Base-by-base conservation (phyloP, 2,329 filamentous ascomycete genomes). In the Lachnellula subtilissima region DNA sequence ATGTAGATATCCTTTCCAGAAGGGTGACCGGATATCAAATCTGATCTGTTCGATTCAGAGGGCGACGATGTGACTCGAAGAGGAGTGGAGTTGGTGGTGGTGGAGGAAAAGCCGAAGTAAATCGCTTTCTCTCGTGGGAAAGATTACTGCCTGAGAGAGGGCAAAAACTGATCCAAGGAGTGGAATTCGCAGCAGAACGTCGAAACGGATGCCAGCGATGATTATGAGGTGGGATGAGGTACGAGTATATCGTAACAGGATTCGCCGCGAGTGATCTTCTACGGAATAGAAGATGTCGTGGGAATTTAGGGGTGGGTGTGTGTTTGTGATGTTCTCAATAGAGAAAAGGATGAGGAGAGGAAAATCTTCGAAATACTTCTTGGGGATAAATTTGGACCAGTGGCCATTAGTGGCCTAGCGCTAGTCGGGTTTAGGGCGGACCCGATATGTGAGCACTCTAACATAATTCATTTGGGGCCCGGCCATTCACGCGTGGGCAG, bases 41-140 rank as follows among this genome's bases (percentile, higher is more conserved):
- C 57, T 52, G 58, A 62, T 60, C 59, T 50, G 40, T 54, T 53
- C 58, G 54, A 54, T 49, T 52, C 45, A 58, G 53, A 55, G 46
- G 59, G 53, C 49, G 54, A 48, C 48, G 55, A 57, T 15, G 35
- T 15, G 52, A 42, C 54, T 50, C 35, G 50, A 45, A 49, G 48
- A 36, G 49, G 52, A 60, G 58, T 58, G 62, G 62, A 64, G 63
- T 56, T 56, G 53, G 57, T 56, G 50, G 50, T 37, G 53, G 53
- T 11, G 23, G 49, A 53, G 62, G 64, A 62, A 61, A 62, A 57
- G 64, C 61, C 67, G 66, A 69, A 70, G 60, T 69, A 54, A 70
- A 70, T 69, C 66, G 68, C 59, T 68, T 61, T 61, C 63, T 65
- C 59, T 56, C 49, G 36, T 48, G 42, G 46, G 58, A 48, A 47